These are phyloP conservation scores for Priceomyces carsonii DNA, from an alignment of 805 yeast genomes.

Conservation along the genomic window DNA sequence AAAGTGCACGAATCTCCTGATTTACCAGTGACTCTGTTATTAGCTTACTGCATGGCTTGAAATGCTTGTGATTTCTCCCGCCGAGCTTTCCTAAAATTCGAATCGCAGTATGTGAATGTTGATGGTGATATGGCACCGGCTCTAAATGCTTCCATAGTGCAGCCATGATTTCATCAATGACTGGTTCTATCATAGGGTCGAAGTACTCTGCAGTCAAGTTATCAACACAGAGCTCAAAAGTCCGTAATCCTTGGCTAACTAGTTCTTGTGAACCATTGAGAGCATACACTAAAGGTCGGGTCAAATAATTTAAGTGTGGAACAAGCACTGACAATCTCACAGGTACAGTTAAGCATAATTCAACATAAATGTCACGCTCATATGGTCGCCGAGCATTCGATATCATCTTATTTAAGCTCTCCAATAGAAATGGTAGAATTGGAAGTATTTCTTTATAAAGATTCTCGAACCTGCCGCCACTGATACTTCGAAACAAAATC, in stretches of 20 bases:
- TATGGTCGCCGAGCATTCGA: constrained; percentile 82
- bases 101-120: constrained; percentile 91
- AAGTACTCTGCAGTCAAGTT: constrained; percentile 94
- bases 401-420: constrained; percentile 80
- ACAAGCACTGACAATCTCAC: constrained; percentile 91
- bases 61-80: constrained; percentile 87
- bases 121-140: constrained; percentile 93
- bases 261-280: constrained; percentile 87
- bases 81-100: constrained; percentile 94
- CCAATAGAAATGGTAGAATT: constrained; percentile 79
- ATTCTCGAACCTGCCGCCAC: constrained; percentile 95
- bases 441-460: constrained; percentile 93
- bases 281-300: constrained; percentile 90
- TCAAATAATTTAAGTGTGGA: constrained; percentile 84
- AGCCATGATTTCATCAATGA: constrained; percentile 88
- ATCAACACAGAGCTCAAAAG: constrained; percentile 93
- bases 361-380: constrained; percentile 93
- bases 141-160: constrained; percentile 88
- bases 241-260: constrained; percentile 91
- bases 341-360: constrained; percentile 92
- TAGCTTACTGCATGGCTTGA: constrained; percentile 73
- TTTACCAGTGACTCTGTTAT: constrained; percentile 54
- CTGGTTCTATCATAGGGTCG: constrained; percentile 97
- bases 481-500: constrained; percentile 88
- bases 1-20: constrained; percentile 68